phyloP scores from a whole-genome alignment of 2,329 filamentous ascomycete genomes.

The Trichoderma sp. region DNA sequence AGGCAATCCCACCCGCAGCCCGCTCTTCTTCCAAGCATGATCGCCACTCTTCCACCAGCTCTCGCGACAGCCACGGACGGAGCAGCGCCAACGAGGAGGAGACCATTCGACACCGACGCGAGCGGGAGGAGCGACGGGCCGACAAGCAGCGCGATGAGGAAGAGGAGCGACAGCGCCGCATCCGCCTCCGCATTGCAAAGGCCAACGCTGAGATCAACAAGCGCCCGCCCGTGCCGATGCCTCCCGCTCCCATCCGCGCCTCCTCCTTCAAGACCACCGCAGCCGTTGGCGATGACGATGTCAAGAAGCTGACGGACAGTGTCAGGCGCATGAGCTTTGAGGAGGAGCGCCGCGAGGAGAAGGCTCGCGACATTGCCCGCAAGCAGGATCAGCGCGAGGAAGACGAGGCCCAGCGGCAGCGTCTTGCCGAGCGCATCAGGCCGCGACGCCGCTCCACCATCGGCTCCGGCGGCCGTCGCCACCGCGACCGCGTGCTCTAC shows the following conservation, averaged over 20 bases:
- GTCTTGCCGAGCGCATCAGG: slow-evolving; percentile 45
- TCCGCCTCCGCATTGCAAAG: slow-evolving; percentile 40
- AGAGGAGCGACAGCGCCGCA: slow-evolving; percentile 30
- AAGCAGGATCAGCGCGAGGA: slow-evolving; percentile 35
- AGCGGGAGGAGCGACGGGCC: slow-evolving; percentile 29
- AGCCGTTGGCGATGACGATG: slow-evolving; percentile 21
- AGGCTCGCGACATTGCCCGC: slow-evolving; percentile 29
- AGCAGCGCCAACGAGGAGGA: slow-evolving; percentile 33
- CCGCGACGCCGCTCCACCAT: slow-evolving; percentile 41
- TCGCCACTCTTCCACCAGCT: slow-evolving; percentile 41
- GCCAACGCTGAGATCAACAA: slow-evolving; percentile 46
- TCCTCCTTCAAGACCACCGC: slow-evolving; percentile 30
- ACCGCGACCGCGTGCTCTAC: slow-evolving; percentile 39
- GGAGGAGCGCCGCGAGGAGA: slow-evolving; percentile 36
- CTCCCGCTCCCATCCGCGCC: slow-evolving; percentile 28
- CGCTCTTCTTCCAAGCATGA: slow-evolving; percentile 33
- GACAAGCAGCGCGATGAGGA: slow-evolving; percentile 32
- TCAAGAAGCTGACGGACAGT: slow-evolving; percentile 40
- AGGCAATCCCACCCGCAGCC: slow-evolving; percentile 27
- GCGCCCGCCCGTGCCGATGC: slow-evolving; percentile 37
- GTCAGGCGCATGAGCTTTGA: slow-evolving; percentile 38
- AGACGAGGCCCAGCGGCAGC: slow-evolving; percentile 35
- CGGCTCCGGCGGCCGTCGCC: slow-evolving; percentile 39
- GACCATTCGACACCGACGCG: slow-evolving; percentile 29
- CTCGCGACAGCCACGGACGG: slow-evolving; percentile 36